Conservation (phyloP, 2,329 filamentous ascomycete species). For the Penicillium polonicum region DNA sequence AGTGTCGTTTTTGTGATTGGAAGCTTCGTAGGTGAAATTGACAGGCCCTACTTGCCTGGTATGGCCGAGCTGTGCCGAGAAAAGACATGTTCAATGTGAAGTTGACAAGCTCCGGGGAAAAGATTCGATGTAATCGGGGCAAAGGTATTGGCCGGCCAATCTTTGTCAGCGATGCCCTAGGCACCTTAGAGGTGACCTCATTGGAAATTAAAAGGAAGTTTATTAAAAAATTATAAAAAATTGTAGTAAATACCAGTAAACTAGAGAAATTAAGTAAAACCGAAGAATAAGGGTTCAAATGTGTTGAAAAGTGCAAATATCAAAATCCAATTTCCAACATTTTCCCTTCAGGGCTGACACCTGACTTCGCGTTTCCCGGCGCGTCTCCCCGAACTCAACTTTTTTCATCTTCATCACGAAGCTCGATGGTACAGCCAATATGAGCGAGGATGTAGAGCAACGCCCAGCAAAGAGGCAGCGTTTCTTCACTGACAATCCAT, state of each 20-base stretch:
- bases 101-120: conserved; percentile 5
- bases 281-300: background rate
- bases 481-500: conserved; percentile 58
- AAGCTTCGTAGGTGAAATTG: conserved; percentile 2
- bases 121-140: conserved; percentile 19
- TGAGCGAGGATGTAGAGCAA: conserved; percentile 46
- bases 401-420: conserved; percentile 2
- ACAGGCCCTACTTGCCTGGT: conserved; percentile 18
- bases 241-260: background rate
- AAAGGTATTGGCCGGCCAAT: conserved; percentile 20
- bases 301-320: background rate
- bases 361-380: conserved; percentile 33
- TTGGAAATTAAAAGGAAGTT: background rate
- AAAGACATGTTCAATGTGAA: conserved; percentile 20
- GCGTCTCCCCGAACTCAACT: conserved; percentile 31
- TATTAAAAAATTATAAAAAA: background rate
- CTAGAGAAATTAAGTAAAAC: background rate
- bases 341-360: conserved; percentile 22
- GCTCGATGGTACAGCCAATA: conserved; percentile 13
- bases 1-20: conserved; percentile 19
- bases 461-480: conserved; percentile 61
- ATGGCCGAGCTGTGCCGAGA: conserved; percentile 21
- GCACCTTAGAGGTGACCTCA: background rate
- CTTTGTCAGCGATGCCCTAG: conserved; percentile 8
- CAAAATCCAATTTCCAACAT: background rate